Base-by-base conservation (phyloP, 352 stramenopile genomes). In the Globisporangium yorkense region DNA sequence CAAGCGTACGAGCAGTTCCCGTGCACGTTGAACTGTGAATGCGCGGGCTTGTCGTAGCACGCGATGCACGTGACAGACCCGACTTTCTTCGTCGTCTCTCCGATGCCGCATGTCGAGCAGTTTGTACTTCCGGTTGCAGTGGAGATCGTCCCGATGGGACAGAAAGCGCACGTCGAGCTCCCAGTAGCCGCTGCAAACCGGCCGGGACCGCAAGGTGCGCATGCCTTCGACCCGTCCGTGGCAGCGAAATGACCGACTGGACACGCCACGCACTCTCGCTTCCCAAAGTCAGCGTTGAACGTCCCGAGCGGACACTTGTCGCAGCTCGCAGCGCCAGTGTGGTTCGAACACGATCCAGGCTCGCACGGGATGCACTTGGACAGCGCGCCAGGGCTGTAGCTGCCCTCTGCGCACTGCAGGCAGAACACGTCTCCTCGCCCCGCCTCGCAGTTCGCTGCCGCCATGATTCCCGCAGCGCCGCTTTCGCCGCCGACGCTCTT, bases 1-100 rank as follows among this genome's bases (percentile, higher is more conserved):
- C 85, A 94, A 1, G 78, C 81, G 54, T 94, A 94, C 10, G 77
- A 85, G 56, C 85, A 94, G 39, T 89, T 88, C 12, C 85, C 85
- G 4, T 51, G 73, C 49, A 92, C 74, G 31, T 94, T 93, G 63
- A 90, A 94, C 40, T 70, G 59, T 3, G 85, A 78, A 56, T 93
- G 79, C 6, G 70, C 65, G 2, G 85, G 85, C 51, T 92, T 94
- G 47, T 67, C 61, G 16, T 65, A 71, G 58, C 85, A 94, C 37
- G 31, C 33, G 35, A 56, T 35, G 57, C 85, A 94, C 20, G 72
- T 54, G 5, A 70, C 72, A 8, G 77, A 70, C 10, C 83, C 82
- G 41, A 56, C 56, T n/a, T 74, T 75, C 27, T 21, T 20, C 4
- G 85, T 94, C 5, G 82, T 92, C 53, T 92, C 64, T 0, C 85